These are phyloP conservation scores for Myxozyma neotropica DNA, from an alignment of 805 yeast genomes.

Conservation along the genomic window DNA sequence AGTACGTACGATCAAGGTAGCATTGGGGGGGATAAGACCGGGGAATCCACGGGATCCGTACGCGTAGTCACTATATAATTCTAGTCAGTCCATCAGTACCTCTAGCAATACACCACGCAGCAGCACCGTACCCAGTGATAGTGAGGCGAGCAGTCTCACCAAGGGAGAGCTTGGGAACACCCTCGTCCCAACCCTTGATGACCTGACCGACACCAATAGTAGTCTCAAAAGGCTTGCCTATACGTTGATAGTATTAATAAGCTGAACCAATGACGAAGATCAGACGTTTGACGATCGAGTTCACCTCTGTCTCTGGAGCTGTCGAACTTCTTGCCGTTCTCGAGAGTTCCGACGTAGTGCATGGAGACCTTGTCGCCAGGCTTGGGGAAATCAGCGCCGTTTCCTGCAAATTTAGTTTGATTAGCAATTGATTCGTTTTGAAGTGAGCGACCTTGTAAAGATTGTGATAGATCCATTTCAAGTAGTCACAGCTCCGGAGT, in stretches of 20 bases:
- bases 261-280: not conserved
- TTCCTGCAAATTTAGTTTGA: conserved; percentile 53
- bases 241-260: not conserved
- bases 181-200: conserved; percentile 95
- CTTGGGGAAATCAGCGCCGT: conserved; percentile 84
- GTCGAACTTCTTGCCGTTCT: conserved; percentile 94
- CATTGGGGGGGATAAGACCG: conserved; percentile 94
- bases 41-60: conserved; percentile 96
- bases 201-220: conserved; percentile 95
- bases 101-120: not conserved
- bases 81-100: not conserved
- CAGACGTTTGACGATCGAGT: not conserved
- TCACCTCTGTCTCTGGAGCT: conserved; percentile 84
- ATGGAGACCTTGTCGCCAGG: conserved; percentile 87
- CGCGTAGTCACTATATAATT: conserved; percentile 65
- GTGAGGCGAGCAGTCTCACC: conserved; percentile 93
- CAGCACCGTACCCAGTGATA: conserved; percentile 60
- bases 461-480: too few species aligned
- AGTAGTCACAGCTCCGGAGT: too few species aligned
- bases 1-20: conserved; percentile 65
- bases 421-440: not conserved
- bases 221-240: conserved; percentile 86
- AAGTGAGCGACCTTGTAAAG: not conserved
- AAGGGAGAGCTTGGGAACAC: conserved; percentile 85
- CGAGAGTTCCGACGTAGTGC: conserved; percentile 94